Percentiles rank a stretch among this genome's conserved stretches.
These are phyloP conservation scores for Fagopyrum tataricum DNA, from an alignment of 148 eudicot species.

Conservation along the genomic window DNA sequence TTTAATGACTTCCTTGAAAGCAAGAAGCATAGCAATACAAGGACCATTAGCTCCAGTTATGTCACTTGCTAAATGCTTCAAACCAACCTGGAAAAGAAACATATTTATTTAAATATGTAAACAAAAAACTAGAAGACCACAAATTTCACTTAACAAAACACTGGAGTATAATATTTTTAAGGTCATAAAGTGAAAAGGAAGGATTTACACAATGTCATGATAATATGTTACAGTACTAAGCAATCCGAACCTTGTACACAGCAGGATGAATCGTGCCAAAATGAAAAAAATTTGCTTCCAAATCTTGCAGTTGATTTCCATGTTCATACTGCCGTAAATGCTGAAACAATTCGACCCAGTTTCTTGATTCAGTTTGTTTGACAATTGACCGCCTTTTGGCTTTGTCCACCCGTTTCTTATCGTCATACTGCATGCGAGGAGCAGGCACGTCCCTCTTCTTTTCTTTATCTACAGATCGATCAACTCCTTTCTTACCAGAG, in stretches of 20 bases:
- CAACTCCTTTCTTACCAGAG: constrained; percentile 55
- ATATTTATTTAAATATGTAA: not conserved
- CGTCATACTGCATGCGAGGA: constrained; percentile 93
- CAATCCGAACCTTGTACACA: constrained; percentile 62
- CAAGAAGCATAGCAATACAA: constrained; percentile 79
- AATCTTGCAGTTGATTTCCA: constrained; percentile 60
- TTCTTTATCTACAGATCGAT: constrained; percentile 61
- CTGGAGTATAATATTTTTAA: not conserved
- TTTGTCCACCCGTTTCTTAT: constrained; percentile 71
- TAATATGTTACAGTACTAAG: not conserved
- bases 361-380: constrained; percentile 68
- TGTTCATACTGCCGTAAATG: constrained; percentile 94
- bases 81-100: constrained; percentile 58
- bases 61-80: constrained; percentile 60
- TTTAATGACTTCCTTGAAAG: constrained; percentile 67
- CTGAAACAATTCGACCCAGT: constrained; percentile 72
- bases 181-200: not conserved
- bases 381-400: constrained; percentile 72
- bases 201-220: not conserved
- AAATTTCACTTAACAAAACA: not conserved
- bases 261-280: constrained; percentile 75
- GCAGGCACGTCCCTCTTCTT: constrained; percentile 71
- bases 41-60: constrained; percentile 66
- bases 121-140: not conserved
- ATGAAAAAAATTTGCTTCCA: constrained; percentile 63